These are phyloP conservation scores for Dryas integrifolia DNA, from an alignment of 331 rosid species.

Conservation along the genomic window DNA sequence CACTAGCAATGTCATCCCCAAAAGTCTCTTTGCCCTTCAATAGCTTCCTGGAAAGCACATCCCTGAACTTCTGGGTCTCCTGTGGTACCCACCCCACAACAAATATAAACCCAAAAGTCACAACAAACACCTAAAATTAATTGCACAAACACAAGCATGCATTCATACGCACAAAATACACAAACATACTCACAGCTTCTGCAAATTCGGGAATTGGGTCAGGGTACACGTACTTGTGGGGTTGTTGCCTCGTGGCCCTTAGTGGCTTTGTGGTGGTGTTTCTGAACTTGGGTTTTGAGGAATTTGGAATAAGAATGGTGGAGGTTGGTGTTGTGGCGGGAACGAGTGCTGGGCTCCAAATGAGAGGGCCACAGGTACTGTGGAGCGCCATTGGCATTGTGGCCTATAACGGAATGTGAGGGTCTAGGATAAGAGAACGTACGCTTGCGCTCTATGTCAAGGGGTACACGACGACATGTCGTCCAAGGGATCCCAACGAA, in stretches of 20 bases:
- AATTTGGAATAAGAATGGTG: background rate
- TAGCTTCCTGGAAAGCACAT: conserved; percentile 48
- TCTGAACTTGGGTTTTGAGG: conserved; percentile 24
- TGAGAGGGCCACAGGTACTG: background rate
- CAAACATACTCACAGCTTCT: conserved; percentile 33
- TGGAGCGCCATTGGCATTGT: background rate
- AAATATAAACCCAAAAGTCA: no score
- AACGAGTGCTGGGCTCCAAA: background rate
- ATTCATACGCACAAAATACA: background rate
- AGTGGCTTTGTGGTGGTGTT: conserved; percentile 21
- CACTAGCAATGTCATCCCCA: conserved; percentile 52
- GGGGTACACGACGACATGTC: no score
- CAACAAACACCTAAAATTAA: background rate
- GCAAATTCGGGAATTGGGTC: conserved; percentile 64
- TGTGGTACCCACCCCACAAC: conserved; percentile 13
- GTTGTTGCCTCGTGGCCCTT: conserved; percentile 24
- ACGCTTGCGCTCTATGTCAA: no score
- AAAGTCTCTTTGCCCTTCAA: conserved; percentile 45
- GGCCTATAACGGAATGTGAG: background rate
- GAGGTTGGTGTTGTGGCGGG: conserved; percentile 23
- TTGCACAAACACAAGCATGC: background rate
- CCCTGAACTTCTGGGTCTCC: conserved; percentile 67
- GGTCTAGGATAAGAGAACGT: background rate
- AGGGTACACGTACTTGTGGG: conserved; percentile 44
- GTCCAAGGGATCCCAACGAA: background rate